These are phyloP conservation scores for Lasiosphaeriaceae sp. DNA, from an alignment of 495 filamentous ascomycete genomes.

Conservation along the genomic window DNA sequence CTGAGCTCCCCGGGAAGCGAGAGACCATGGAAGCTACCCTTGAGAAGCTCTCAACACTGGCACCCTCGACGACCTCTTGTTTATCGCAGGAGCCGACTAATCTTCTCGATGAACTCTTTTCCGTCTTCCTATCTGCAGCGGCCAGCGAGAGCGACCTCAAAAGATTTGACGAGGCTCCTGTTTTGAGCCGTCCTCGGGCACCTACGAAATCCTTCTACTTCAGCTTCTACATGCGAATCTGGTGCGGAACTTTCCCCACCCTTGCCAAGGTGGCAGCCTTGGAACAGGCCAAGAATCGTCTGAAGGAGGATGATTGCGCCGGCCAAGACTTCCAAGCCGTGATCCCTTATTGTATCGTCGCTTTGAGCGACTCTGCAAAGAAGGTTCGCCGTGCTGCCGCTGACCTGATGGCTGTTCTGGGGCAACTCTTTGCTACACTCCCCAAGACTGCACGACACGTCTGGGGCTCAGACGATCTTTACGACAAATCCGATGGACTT, in stretches of 20 bases:
- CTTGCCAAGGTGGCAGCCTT: conserved; percentile 65
- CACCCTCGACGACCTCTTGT: conserved; percentile 39
- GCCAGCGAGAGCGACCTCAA: conserved; percentile 47
- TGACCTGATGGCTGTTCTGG: conserved; percentile 52
- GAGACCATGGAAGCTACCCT: conserved; percentile 20
- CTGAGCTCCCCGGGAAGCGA: conserved; percentile 15
- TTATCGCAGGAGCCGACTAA: conserved; percentile 37
- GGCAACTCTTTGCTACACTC: conserved; percentile 19
- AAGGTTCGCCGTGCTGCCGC: conserved; percentile 72
- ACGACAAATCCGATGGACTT: conserved; percentile 48
- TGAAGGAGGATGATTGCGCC: conserved; percentile 46
- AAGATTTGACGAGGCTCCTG: conserved; percentile 53
- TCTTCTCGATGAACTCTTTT: conserved; percentile 54
- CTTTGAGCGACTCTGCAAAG: conserved; percentile 67
- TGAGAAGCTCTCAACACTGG: conserved; percentile 36
- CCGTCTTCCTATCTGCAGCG: conserved; percentile 58
- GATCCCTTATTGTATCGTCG: conserved; percentile 70
- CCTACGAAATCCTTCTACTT: conserved; percentile 61
- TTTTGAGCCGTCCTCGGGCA: conserved; percentile 54
- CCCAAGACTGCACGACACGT: conserved; percentile 11
- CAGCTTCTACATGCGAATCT: conserved; percentile 71
- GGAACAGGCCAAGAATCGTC: conserved; percentile 48
- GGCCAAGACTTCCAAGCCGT: conserved; percentile 70
- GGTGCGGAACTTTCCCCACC: conserved; percentile 66
- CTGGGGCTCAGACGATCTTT: conserved; percentile 41